phyloP scores from a whole-genome alignment of 805 yeast species.

The Candida wancherniae region DNA sequence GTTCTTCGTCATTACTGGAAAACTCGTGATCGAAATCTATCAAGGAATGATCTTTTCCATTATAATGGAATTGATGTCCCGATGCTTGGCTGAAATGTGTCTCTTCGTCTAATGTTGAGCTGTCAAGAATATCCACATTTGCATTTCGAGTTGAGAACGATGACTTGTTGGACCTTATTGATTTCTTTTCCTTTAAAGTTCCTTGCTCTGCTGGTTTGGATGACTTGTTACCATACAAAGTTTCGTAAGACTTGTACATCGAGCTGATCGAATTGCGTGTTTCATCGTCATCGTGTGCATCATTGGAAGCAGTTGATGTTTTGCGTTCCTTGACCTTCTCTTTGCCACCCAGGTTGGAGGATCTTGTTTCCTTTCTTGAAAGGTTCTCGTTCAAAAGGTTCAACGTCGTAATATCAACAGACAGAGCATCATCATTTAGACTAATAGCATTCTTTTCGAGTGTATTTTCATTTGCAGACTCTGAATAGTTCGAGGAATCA shows the following conservation, averaged over 20 bases:
- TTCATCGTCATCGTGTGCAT: conserved; percentile 21
- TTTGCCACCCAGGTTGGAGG: not conserved
- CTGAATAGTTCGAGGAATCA: conserved; percentile 14
- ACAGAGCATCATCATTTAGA: conserved; percentile 16
- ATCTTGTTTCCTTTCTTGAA: conserved; percentile 1
- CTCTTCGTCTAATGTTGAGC: conserved; percentile 20
- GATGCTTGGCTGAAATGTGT: conserved; percentile 8
- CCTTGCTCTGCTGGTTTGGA: conserved; percentile 1
- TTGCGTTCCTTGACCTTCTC: not conserved
- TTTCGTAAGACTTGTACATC: conserved; percentile 25
- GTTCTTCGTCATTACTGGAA: conserved; percentile 5
- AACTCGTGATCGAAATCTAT: conserved; percentile 6
- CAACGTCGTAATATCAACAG: conserved; percentile 18
- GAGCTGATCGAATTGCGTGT: conserved; percentile 18
- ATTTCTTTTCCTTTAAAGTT: conserved; percentile 3
- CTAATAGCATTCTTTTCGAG: conserved; percentile 22
- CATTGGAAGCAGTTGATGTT: conserved; percentile 23
- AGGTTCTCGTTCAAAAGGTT: conserved; percentile 5
- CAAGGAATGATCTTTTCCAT: conserved; percentile 2
- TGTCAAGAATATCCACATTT: conserved; percentile 20
- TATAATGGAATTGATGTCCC: conserved; percentile 1
- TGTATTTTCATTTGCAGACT: conserved; percentile 18
- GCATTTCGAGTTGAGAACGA: conserved; percentile 7
- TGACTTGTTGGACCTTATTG: conserved; percentile 4
- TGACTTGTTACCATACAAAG: conserved; percentile 8